A percentile compares a stretch with the other conserved stretches of the same genome.
These are phyloP conservation scores for Penicillium griseofulvum DNA, from an alignment of 2,329 filamentous ascomycete genomes.

Conservation along the genomic window DNA sequence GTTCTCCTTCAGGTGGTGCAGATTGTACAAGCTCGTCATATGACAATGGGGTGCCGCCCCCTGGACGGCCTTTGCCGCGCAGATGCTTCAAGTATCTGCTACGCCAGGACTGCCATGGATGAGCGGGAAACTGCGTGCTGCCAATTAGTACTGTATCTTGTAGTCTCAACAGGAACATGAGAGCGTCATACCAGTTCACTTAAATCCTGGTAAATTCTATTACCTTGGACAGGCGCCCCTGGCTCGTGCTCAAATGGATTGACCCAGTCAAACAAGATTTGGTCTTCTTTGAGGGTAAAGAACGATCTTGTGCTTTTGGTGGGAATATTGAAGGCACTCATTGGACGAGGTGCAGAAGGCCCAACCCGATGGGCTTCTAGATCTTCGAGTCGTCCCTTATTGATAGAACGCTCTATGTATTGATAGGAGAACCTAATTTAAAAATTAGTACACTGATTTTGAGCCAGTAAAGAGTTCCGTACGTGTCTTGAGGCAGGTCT, in stretches of 20 bases:
- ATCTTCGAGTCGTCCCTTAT: slow-evolving; percentile 48
- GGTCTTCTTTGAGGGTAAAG: slow-evolving; percentile 47
- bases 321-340: slow-evolving; percentile 42
- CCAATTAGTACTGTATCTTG: background rate
- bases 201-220: slow-evolving; percentile 47
- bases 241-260: slow-evolving; percentile 33
- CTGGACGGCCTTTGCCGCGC: slow-evolving; percentile 37
- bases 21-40: background rate
- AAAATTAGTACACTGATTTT: slow-evolving; percentile 1
- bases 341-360: slow-evolving; percentile 44
- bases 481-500: slow-evolving; percentile 51
- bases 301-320: slow-evolving; percentile 30
- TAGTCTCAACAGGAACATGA: background rate
- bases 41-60: slow-evolving; percentile 14
- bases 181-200: slow-evolving; percentile 34
- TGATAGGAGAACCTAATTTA: slow-evolving; percentile 52
- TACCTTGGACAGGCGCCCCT: slow-evolving; percentile 38
- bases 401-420: slow-evolving; percentile 57
- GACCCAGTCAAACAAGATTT: slow-evolving; percentile 46
- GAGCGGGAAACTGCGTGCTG: slow-evolving; percentile 39
- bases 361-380: slow-evolving; percentile 50
- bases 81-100: slow-evolving; percentile 47
- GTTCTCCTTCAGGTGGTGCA: background rate
- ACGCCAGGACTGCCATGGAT: slow-evolving; percentile 51
- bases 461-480: slow-evolving; percentile 18